phyloP scores from a whole-genome alignment of 768 basidiomycete genomes.

The Russula sp. region DNA sequence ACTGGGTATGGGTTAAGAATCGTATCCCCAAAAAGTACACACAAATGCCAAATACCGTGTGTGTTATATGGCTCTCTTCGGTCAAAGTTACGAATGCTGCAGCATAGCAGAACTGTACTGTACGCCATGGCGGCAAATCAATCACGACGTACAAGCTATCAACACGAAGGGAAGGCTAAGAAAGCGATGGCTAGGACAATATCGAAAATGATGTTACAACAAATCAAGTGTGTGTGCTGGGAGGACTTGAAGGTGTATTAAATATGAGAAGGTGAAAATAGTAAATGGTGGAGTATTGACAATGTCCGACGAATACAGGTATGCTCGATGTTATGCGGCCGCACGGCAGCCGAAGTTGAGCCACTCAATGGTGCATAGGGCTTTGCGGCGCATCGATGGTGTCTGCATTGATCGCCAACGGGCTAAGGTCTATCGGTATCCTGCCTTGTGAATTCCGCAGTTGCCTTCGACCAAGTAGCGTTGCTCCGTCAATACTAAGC shows the following conservation, averaged over 20 bases:
- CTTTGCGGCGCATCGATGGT: slow-evolving; percentile 22
- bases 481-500: slow-evolving; percentile 81
- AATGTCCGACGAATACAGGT: neutral
- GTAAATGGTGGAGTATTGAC: neutral
- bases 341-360: slow-evolving; percentile 10
- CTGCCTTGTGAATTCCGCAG: slow-evolving; percentile 31
- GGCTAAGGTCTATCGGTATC: slow-evolving; percentile 31
- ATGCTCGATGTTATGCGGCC: neutral
- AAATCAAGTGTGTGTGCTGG: neutral
- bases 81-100: neutral
- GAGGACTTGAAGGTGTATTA: neutral
- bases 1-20: no score
- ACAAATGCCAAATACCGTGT: slow-evolving; percentile 1
- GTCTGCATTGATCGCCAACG: slow-evolving; percentile 28
- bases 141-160: neutral
- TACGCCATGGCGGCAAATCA: slow-evolving; percentile 1
- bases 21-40: neutral
- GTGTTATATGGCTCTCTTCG: slow-evolving; percentile 6
- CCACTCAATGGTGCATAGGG: slow-evolving; percentile 25
- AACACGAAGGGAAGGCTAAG: neutral
- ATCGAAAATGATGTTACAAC: slow-evolving; percentile 12
- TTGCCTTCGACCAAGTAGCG: slow-evolving; percentile 71
- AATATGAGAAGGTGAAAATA: neutral
- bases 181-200: neutral
- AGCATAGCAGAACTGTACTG: neutral